phyloP scores from a whole-genome alignment of 768 basidiomycete genomes.

The Tylopilus plumbeoviolaceoides region DNA sequence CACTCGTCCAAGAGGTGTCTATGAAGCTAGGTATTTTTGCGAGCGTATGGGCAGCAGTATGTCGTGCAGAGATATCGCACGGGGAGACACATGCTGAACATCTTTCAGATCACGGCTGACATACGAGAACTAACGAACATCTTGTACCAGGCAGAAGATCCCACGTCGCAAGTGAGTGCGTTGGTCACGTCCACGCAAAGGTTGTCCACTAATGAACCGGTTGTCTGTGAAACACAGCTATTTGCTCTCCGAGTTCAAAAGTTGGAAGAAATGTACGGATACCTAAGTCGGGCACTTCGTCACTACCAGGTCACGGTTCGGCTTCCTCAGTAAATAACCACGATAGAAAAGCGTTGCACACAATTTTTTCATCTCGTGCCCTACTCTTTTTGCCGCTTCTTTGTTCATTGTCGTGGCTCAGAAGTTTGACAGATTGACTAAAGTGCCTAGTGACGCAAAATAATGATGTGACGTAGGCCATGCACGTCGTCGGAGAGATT shows the following conservation, averaged over 20 bases:
- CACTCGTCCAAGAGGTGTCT: constrained; percentile 19
- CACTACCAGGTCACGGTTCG: constrained; percentile 20
- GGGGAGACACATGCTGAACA: not conserved
- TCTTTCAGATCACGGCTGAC: constrained; percentile 18
- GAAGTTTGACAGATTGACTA: too few relatives aligned
- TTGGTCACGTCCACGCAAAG: not conserved
- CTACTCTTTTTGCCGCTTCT: too few relatives aligned
- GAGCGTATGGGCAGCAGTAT: constrained; percentile 18
- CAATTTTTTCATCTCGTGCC: too few relatives aligned
- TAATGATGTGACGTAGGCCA: too few relatives aligned
- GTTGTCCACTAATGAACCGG: not conserved
- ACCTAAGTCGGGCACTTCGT: constrained; percentile 20
- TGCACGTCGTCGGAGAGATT: too few relatives aligned
- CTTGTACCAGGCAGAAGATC: constrained; percentile 8
- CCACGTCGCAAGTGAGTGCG: constrained; percentile 10
- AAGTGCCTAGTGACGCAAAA: too few relatives aligned
- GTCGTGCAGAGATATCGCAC: not conserved
- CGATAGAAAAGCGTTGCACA: too few relatives aligned
- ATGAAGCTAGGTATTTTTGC: constrained; percentile 17
- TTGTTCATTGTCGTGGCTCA: too few relatives aligned
- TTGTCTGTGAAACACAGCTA: constrained; percentile 1
- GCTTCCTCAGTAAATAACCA: constrained; percentile 2
- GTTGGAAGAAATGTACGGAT: constrained; percentile 18
- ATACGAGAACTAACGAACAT: constrained; percentile 9
- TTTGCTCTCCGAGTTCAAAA: constrained; percentile 13